phyloP scores from a whole-genome alignment of 805 yeast genomes.

The Ogataea neopini region DNA sequence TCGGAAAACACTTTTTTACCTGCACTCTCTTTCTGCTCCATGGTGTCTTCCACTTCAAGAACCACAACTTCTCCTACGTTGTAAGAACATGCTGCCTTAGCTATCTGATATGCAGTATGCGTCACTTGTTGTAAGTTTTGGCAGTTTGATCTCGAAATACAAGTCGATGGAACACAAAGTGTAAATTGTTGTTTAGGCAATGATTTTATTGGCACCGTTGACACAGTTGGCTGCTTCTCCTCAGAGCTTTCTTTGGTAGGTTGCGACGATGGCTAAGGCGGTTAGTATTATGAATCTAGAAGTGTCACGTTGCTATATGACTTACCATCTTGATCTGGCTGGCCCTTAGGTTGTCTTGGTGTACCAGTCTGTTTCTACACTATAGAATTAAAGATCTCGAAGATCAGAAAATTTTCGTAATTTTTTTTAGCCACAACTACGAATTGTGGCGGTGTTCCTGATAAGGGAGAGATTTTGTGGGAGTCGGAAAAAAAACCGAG shows the following conservation, averaged over 20 bases:
- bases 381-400: conserved; percentile 1
- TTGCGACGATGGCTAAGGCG: too few relatives aligned
- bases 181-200: conserved; percentile 42
- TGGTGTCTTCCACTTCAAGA: conserved; percentile 49
- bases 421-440: background rate
- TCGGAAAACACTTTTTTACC: conserved; percentile 38
- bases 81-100: conserved; percentile 69
- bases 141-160: conserved; percentile 56
- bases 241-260: background rate
- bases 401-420: conserved; percentile 1
- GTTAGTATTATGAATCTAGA: too few relatives aligned
- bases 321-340: background rate
- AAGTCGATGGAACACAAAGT: conserved; percentile 72
- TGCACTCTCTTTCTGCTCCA: conserved; percentile 18
- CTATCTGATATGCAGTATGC: conserved; percentile 71
- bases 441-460: background rate
- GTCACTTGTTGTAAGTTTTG: conserved; percentile 73
- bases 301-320: too few relatives aligned
- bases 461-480: background rate
- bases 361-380: background rate
- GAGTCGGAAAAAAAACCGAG: background rate
- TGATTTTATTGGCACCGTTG: conserved; percentile 8
- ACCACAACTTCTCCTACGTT: conserved; percentile 75
- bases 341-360: too few relatives aligned
- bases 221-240: background rate